Conservation (phyloP, 768 basidiomycete species). For the Pseudohyphozyma bogoriensis region DNA sequence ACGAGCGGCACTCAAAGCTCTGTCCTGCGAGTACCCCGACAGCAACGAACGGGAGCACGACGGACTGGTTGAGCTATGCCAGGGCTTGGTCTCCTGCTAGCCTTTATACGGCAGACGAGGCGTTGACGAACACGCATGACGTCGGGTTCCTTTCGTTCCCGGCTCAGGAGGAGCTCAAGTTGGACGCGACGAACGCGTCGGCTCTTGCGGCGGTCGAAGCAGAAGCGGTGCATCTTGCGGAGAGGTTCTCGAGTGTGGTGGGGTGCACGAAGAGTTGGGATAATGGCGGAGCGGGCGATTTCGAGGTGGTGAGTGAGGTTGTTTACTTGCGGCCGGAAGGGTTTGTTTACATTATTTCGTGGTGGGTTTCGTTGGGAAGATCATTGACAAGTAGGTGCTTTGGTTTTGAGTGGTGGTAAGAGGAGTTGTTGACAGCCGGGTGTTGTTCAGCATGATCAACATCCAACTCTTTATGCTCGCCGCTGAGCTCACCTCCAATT, state of each 20-base stretch:
- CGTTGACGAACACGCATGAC: neutral
- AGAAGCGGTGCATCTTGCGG: neutral
- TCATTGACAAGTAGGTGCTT: slow-evolving; percentile 4
- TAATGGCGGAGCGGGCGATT: neutral
- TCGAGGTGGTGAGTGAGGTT: slow-evolving; percentile 4
- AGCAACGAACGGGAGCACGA: neutral
- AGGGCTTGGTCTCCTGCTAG: neutral
- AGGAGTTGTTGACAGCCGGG: neutral
- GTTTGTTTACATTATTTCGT: too few relatives aligned
- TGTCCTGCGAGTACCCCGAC: neutral
- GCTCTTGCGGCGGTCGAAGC: neutral
- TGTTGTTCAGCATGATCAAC: slow-evolving; percentile 62
- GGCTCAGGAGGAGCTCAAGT: neutral
- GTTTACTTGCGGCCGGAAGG: neutral
- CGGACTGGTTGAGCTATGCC: neutral
- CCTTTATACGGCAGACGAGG: neutral
- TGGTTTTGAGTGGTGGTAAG: neutral
- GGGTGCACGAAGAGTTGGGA: slow-evolving; percentile 13
- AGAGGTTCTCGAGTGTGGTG: neutral
- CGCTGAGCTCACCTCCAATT: slow-evolving; percentile 51
- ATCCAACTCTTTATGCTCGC: slow-evolving; percentile 50
- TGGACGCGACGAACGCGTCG: slow-evolving; percentile 1
- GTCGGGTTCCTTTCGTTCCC: slow-evolving; percentile 4
- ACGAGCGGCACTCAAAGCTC: neutral
- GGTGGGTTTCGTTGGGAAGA: neutral